These are phyloP conservation scores for Cystofilobasidium capitatum DNA, from an alignment of 768 basidiomycete genomes.

Conservation along the genomic window DNA sequence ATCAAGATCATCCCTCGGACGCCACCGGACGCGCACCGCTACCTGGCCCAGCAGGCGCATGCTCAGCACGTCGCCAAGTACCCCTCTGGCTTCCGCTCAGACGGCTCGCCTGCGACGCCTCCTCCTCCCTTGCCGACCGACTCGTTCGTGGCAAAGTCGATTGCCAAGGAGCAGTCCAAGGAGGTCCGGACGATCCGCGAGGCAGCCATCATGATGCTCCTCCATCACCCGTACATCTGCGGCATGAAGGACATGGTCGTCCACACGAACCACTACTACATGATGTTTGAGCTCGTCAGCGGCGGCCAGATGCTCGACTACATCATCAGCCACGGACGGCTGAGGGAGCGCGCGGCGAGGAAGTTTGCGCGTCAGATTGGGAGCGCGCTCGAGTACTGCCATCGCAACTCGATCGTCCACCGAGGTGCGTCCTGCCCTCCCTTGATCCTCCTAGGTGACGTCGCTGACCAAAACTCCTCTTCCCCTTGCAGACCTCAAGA, in stretches of 20 bases:
- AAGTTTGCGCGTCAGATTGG: constrained; percentile 98
- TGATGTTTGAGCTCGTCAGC: constrained; percentile 98
- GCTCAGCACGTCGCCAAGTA: neutral
- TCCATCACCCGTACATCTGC: constrained; percentile 97
- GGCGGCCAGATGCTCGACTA: constrained; percentile 99
- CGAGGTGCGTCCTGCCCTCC: constrained; percentile 45
- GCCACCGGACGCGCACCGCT: constrained; percentile 46
- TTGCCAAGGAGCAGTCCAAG: constrained; percentile 82
- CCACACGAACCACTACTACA: constrained; percentile 97
- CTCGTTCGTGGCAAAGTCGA: constrained; percentile 58
- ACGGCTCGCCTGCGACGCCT: constrained; percentile 30
- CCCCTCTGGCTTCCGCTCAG: constrained; percentile 30
- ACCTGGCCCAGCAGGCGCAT: constrained; percentile 41
- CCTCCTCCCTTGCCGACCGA: constrained; percentile 41
- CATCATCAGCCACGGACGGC: constrained; percentile 93
- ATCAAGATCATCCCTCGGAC: constrained; percentile 92
- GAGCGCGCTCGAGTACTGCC: constrained; percentile 90
- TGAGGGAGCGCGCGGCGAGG: constrained; percentile 87
- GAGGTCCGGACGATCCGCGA: constrained; percentile 93
- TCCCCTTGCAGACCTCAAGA: constrained; percentile 62
- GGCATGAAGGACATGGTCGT: constrained; percentile 99
- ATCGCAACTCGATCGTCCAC: constrained; percentile 94
- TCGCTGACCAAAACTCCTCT: neutral
- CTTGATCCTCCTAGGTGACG: neutral
- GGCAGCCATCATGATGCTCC: constrained; percentile 84